Conservation (phyloP, 2,329 filamentous ascomycete genomes). For the Fusarium hainanense region DNA sequence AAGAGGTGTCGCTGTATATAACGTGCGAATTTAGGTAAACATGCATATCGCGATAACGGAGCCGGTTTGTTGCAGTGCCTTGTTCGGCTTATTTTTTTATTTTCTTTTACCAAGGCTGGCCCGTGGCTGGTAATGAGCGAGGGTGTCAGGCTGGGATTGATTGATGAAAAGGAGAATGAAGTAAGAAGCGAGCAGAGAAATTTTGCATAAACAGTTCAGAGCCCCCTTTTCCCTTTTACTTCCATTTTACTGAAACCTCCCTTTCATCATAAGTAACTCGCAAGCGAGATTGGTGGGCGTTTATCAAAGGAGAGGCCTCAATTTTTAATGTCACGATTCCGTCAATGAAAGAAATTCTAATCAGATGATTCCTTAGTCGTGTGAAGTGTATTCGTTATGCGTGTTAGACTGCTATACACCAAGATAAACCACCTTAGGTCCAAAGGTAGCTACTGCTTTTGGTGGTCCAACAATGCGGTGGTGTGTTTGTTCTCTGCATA, state of each 20-base stretch:
- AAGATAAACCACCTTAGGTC: too few relatives aligned
- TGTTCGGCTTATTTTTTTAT: slow-evolving; percentile 5
- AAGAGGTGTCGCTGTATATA: slow-evolving; percentile 41
- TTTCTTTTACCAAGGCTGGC: slow-evolving; percentile 19
- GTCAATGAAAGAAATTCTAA: slow-evolving; percentile 27
- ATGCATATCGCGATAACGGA: slow-evolving; percentile 32
- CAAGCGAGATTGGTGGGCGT: slow-evolving; percentile 48
- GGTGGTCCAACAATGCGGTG: too few relatives aligned
- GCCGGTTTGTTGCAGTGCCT: slow-evolving; percentile 16
- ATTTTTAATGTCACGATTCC: slow-evolving; percentile 34
- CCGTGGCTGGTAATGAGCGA: slow-evolving; percentile 40
- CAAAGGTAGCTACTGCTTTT: too few relatives aligned
- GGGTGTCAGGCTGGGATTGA: slow-evolving; percentile 27
- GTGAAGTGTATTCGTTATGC: neutral
- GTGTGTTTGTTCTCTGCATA: neutral
- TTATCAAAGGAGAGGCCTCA: slow-evolving; percentile 34
- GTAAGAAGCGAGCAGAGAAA: slow-evolving; percentile 8
- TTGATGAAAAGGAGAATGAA: slow-evolving; percentile 30
- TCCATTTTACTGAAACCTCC: slow-evolving; percentile 35
- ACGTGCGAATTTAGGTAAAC: slow-evolving; percentile 31
- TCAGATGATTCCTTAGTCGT: neutral
- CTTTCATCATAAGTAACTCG: slow-evolving; percentile 45
- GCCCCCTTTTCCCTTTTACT: slow-evolving; percentile 28
- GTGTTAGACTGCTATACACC: too few relatives aligned
- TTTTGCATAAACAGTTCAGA: slow-evolving; percentile 44